Evolutionary conservation across 208 protist genomes (phyloP).

Genomic region (Acanthamoeba royreba): DNA sequence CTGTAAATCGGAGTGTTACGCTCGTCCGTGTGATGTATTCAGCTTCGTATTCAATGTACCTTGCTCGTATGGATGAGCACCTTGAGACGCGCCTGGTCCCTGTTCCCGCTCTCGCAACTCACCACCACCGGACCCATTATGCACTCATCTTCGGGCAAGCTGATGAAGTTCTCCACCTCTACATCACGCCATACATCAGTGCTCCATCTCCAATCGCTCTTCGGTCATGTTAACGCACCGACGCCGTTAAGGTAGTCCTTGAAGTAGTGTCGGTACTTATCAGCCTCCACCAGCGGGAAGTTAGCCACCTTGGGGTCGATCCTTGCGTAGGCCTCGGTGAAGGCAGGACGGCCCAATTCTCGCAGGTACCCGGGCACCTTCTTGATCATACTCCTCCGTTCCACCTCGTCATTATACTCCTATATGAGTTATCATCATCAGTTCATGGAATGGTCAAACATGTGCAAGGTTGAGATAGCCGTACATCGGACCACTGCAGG

Average conservation of each 20-base stretch:
- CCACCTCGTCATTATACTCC: not conserved
- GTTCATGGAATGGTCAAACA: not conserved
- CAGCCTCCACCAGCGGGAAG: conserved; percentile 28
- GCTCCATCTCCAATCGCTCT: too few species aligned
- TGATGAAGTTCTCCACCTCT: not conserved
- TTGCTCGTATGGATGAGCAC: conserved; percentile 28
- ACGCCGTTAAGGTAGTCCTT: not conserved
- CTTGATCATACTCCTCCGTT: not conserved
- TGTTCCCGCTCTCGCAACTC: not conserved
- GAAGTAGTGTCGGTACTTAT: conserved; percentile 22
- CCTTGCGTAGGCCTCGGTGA: not conserved
- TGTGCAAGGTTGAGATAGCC: not conserved
- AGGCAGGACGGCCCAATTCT: not conserved
- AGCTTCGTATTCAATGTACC: too few species aligned
- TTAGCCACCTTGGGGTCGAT: not conserved
- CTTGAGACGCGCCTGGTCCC: not conserved
- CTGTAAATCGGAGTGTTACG: too few species aligned
- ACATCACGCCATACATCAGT: not conserved
- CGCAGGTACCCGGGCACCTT: not conserved
- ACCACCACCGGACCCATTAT: not conserved
- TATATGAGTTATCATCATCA: not conserved
- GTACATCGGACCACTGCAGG: conserved; percentile 1
- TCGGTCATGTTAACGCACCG: not conserved
- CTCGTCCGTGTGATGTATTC: too few species aligned
- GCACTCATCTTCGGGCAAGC: not conserved